Percentiles rank a stretch among this genome's conserved stretches.
Evolutionary conservation across 495 filamentous ascomycete species (phyloP).

Genomic region (Hypoxylon crocopeplum): DNA sequence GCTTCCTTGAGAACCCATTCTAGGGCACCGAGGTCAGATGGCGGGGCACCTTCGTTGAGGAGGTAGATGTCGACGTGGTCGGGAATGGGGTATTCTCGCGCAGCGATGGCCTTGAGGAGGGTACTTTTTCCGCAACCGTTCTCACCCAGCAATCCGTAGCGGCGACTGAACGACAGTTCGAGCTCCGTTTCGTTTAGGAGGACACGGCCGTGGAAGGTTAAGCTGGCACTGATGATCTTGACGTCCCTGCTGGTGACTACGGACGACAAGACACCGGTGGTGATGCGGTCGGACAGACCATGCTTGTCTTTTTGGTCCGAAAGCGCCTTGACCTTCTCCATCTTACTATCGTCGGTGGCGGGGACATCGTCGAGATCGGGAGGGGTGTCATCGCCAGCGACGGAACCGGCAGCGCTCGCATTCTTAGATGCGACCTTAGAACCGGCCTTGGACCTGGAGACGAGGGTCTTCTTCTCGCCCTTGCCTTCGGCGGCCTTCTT

Average conservation of each 20-base stretch:
- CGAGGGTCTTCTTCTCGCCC: conserved; percentile 74
- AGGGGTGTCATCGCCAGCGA: conserved; percentile 73
- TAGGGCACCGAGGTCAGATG: conserved; percentile 84
- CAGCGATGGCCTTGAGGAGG: conserved; percentile 89
- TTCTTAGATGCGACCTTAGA: conserved; percentile 69
- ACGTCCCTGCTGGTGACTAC: conserved; percentile 84
- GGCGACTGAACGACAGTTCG: conserved; percentile 89
- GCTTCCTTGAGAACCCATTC: conserved; percentile 98
- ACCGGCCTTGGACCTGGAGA: conserved; percentile 69
- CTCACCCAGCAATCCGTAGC: conserved; percentile 95
- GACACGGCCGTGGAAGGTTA: conserved; percentile 98
- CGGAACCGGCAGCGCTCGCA: conserved; percentile 68
- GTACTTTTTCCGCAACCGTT: conserved; percentile 99
- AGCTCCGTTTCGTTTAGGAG: conserved; percentile 91
- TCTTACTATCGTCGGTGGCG: conserved; percentile 73
- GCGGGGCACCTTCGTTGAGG: conserved; percentile 95
- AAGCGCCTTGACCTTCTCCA: conserved; percentile 76
- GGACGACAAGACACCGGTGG: conserved; percentile 94
- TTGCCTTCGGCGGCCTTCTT: conserved; percentile 84
- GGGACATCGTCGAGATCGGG: conserved; percentile 66
- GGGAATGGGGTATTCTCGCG: conserved; percentile 93
- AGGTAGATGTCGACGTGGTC: conserved; percentile 99
- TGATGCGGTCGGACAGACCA: conserved; percentile 96
- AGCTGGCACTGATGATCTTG: conserved; percentile 91
- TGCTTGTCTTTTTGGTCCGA: conserved; percentile 91